Conservation (phyloP, 139 green algal genomes). For the Trebouxia sp. region DNA sequence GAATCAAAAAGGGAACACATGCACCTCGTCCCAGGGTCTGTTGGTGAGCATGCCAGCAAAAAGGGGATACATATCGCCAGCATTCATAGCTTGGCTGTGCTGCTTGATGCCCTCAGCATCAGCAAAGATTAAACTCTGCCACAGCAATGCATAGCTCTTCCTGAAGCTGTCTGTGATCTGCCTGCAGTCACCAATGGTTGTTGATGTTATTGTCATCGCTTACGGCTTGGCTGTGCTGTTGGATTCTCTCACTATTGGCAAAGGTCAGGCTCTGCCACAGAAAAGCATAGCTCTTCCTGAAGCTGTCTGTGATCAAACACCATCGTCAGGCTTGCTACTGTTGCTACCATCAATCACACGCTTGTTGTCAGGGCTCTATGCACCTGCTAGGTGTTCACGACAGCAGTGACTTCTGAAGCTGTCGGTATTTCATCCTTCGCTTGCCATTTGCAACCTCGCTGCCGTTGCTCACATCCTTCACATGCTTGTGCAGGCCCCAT, state of each 20-base stretch:
- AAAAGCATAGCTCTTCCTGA: constrained; percentile 34
- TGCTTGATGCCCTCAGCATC: constrained; percentile 74
- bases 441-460: no score
- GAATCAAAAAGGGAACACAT: background rate
- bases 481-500: no score
- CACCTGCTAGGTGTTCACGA: no score
- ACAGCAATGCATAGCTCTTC: constrained; percentile 55
- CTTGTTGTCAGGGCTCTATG: no score
- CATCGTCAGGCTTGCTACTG: no score
- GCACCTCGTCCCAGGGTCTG: constrained; percentile 80
- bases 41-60: constrained; percentile 92
- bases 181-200: no score
- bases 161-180: constrained; percentile 58
- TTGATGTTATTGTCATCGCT: constrained; percentile 81
- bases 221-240: constrained; percentile 66
- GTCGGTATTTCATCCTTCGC: constrained; percentile 71
- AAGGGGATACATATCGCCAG: constrained; percentile 71
- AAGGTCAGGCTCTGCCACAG: constrained; percentile 87
- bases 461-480: no score
- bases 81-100: constrained; percentile 76
- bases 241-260: constrained; percentile 75
- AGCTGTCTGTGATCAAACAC: constrained; percentile 63
- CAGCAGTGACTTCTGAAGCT: no score
- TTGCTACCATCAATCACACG: constrained; percentile 84
- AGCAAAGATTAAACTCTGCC: constrained; percentile 81